Base-by-base conservation (phyloP, 495 filamentous ascomycete genomes). In the Apodospora peruviana region DNA sequence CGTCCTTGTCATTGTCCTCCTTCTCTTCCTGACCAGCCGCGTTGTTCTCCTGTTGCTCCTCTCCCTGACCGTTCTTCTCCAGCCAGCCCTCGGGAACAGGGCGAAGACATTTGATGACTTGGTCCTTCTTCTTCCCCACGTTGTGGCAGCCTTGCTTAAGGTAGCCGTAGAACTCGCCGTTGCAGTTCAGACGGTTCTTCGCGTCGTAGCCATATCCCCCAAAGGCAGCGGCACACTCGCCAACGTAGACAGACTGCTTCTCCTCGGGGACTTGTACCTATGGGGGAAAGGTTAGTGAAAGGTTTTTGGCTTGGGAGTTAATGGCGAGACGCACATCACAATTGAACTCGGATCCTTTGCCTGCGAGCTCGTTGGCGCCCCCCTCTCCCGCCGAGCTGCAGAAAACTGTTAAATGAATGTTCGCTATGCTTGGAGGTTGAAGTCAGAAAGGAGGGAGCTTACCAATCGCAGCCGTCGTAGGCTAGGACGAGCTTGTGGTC, bases 61-160 rank as follows among this genome's bases (percentile, higher is more conserved):
- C n/a, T n/a, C n/a, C 14, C 24, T 35, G 17, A 38, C 25, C 25
- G 24, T 47, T n/a, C 25, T 16, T 12, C 8, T 48, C 25, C 7
- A 58, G 9, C 52, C 36, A 55, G n/a, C 46, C 53, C 8, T 41
- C 35, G 45, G 52, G 50, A 25, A 56, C 53, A 14, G 52, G 52
- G 12, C 56, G 52, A 19, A 56, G 23, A 43, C 49, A 53, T 32
- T 39, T 20, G 52, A 53, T 53, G 34, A 42, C 45, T 17, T 38
- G 16, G 38, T 45, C 14, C 48, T 55, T 47, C 42, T 50, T 51
- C 24, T 43, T 42, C 36, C 48, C 40, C 2, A 50, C 12, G 43
- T 50, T 42, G 37, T 55, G 49, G 45, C 56, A 55, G 22, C 56
- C 56, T 7, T 39, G 11, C 25, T 29, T 24, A 11, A 55, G 48